Percentiles rank a stretch among this genome's conserved stretches.
phyloP scores from a whole-genome alignment of 768 basidiomycete species.

The Astraeus odoratus region DNA sequence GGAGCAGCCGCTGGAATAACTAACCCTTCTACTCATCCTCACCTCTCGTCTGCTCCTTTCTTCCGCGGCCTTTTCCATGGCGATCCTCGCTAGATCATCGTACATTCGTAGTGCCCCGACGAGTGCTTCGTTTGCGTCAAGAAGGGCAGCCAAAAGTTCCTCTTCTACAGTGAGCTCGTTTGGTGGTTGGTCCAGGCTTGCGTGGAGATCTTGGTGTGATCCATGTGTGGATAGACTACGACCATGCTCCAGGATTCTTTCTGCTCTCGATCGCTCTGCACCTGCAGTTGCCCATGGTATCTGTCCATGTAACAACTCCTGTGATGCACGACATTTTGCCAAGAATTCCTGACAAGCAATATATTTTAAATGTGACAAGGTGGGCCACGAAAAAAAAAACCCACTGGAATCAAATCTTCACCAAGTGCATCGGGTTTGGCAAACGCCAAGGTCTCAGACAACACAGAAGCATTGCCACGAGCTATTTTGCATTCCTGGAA shows the following conservation, averaged over 20 bases:
- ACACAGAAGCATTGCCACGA: conserved; percentile 68
- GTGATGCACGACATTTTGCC: conserved; percentile 68
- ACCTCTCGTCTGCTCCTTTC: conserved; percentile 66
- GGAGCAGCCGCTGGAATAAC: conserved; percentile 14
- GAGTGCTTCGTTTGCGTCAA: conserved; percentile 69
- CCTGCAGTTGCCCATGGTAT: conserved; percentile 87
- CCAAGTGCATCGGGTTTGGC: conserved; percentile 66
- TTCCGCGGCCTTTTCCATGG: conserved; percentile 45
- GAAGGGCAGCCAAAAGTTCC: conserved; percentile 60
- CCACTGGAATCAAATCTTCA: conserved; percentile 59
- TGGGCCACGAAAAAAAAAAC: conserved; percentile 11
- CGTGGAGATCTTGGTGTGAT: conserved; percentile 16
- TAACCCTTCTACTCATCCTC: conserved; percentile 60
- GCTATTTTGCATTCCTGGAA: conserved; percentile 84
- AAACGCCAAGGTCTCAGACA: conserved; percentile 63
- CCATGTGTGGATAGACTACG: conserved; percentile 17
- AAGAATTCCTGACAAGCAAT: conserved; percentile 69
- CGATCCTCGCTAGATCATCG: conserved; percentile 71
- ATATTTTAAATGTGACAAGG: background rate
- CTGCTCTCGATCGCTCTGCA: conserved; percentile 61
- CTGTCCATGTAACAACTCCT: conserved; percentile 80
- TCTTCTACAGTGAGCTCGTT: conserved; percentile 65
- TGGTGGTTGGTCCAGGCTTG: conserved; percentile 27
- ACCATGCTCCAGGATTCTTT: conserved; percentile 13
- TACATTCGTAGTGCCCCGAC: conserved; percentile 63